A percentile compares a stretch with the other conserved stretches of the same genome.
These are phyloP conservation scores for Karstenula rhodostoma DNA, from an alignment of 2,329 filamentous ascomycete species.

Conservation along the genomic window DNA sequence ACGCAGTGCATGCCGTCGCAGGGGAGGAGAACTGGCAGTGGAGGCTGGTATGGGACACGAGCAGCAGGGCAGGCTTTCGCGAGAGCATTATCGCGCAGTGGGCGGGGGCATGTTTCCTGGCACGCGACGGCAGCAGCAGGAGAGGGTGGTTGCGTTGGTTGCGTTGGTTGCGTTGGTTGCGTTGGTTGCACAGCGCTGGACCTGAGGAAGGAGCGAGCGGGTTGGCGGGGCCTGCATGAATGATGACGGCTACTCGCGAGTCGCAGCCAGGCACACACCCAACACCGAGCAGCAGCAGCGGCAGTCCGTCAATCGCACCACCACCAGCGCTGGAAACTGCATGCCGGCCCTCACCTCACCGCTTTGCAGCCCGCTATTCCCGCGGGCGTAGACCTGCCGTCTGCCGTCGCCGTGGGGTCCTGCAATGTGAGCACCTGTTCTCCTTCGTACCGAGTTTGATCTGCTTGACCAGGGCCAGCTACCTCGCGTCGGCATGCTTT, in stretches of 20 bases:
- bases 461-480: slow-evolving; percentile 25
- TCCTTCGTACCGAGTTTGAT: slow-evolving; percentile 31
- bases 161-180: too few relatives aligned
- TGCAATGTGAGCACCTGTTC: slow-evolving; percentile 23
- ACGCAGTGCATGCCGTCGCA: slow-evolving; percentile 38
- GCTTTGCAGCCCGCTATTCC: slow-evolving; percentile 7
- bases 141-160: neutral
- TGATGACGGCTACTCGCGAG: neutral
- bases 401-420: slow-evolving; percentile 18
- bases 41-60: slow-evolving; percentile 30
- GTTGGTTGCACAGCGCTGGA: too few relatives aligned
- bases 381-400: slow-evolving; percentile 2
- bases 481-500: slow-evolving; percentile 25
- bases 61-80: slow-evolving; percentile 25
- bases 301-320: slow-evolving; percentile 21
- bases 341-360: neutral
- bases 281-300: neutral
- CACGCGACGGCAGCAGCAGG: slow-evolving; percentile 17
- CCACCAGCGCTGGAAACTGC: slow-evolving; percentile 13
- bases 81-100: slow-evolving; percentile 26
- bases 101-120: slow-evolving; percentile 33
- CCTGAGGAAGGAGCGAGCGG: too few relatives aligned
- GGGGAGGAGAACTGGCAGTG: slow-evolving; percentile 25
- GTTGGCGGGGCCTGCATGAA: neutral
- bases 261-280: neutral